These are phyloP conservation scores for Durio zibethinus DNA, from an alignment of 345 rosid species.

Conservation along the genomic window DNA sequence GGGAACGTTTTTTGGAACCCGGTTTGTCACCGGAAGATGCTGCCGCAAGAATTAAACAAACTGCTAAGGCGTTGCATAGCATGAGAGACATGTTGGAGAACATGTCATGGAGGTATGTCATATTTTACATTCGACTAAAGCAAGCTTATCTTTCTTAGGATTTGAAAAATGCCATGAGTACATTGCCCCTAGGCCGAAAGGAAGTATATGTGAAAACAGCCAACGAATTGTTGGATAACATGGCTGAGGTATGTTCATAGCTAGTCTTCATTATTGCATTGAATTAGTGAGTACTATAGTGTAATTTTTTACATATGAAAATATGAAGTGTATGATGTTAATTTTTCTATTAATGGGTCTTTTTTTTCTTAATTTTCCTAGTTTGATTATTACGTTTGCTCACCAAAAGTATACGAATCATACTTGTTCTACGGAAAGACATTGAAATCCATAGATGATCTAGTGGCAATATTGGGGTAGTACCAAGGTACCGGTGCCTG, in stretches of 20 bases:
- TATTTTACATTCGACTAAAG: conserved; percentile 72
- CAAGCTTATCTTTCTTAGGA: conserved; percentile 76
- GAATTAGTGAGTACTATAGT: too few relatives aligned
- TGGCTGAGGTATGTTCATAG: conserved; percentile 59
- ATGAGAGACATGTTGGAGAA: conserved; percentile 80
- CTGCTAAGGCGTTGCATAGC: conserved; percentile 77
- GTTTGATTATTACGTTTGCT: conserved; percentile 70
- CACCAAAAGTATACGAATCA: conserved; percentile 89
- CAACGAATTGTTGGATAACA: conserved; percentile 66
- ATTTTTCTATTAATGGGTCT: not conserved
- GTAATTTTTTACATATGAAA: too few relatives aligned
- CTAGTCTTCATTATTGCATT: not conserved
- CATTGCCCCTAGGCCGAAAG: conserved; percentile 53
- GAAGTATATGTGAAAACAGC: conserved; percentile 65
- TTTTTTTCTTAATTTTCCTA: conserved; percentile 17
- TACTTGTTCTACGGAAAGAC: conserved; percentile 86
- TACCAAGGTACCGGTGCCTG: not conserved
- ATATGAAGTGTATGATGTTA: not conserved
- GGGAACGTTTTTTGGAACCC: conserved; percentile 66
- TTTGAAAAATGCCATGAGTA: conserved; percentile 59
- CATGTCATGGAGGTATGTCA: conserved; percentile 91
- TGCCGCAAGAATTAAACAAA: conserved; percentile 80
- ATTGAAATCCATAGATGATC: conserved; percentile 63
- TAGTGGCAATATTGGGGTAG: conserved; percentile 52
- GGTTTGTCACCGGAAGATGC: conserved; percentile 76